phyloP scores from a whole-genome alignment of 805 yeast genomes.

The Yamadazyma laniorum region DNA sequence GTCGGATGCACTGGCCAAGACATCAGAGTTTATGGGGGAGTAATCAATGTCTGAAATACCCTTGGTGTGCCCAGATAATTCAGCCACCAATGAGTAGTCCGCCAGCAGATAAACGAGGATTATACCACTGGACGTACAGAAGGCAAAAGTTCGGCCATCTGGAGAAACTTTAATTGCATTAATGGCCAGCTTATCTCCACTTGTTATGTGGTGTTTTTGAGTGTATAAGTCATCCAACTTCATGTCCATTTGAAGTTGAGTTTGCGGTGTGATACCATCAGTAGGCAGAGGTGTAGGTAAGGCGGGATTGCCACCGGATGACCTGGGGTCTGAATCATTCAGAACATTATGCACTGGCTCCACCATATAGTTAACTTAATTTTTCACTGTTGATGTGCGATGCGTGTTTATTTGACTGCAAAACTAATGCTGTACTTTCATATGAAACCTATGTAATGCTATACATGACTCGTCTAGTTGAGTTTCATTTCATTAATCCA shows the following conservation, averaged over 20 bases:
- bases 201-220: constrained; percentile 1
- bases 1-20: constrained; percentile 82
- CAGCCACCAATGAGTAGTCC: constrained; percentile 29
- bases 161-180: constrained; percentile 53
- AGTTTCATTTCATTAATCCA: constrained; percentile 41
- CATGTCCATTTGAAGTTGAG: constrained; percentile 1
- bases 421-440: not conserved
- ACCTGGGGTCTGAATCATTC: constrained; percentile 1
- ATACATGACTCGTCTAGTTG: not conserved
- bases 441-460: too few relatives aligned
- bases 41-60: constrained; percentile 78
- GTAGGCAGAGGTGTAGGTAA: not conserved
- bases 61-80: constrained; percentile 55
- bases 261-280: not conserved
- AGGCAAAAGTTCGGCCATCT: constrained; percentile 55
- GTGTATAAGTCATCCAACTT: constrained; percentile 5
- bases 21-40: constrained; percentile 65
- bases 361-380: constrained; percentile 2
- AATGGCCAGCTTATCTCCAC: constrained; percentile 3
- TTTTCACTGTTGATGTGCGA: not conserved
- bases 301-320: not conserved
- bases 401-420: not conserved
- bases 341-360: constrained; percentile 2
- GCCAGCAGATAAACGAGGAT: constrained; percentile 25
- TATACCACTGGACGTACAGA: constrained; percentile 35